Evolutionary conservation across 2,329 filamentous ascomycete species (phyloP), one percentile per base, ranked within the genome.

Genomic region (Gyromitra esculenta): DNA sequence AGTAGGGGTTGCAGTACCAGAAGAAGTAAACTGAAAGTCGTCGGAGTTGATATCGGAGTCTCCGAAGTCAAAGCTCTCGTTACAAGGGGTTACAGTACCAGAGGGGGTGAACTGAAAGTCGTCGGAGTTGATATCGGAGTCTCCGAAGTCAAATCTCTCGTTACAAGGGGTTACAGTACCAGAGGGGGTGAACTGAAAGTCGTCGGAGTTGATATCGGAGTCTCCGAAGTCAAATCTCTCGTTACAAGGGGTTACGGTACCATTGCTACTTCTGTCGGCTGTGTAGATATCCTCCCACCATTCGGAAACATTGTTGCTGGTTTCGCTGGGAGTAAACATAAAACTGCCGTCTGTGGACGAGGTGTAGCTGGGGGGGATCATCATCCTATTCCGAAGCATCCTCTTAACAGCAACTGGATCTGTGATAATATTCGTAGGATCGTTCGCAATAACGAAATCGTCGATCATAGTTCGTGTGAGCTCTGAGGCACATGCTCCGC

Each of bases 391-490:
- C n/a, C 15, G 56, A 31, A 50, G 35, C 43, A 57, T 45, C 13
- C 25, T 57, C 18, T 65, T 56, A 31, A 75, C 64, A 13, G 70
- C 70, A 54, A 39, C 64, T 15, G 3, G 48, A 13, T 77, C 64
- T 5, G 71, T 77, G 57, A 78, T 75, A 2, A 75, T 57, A 56
- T 78, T 75, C 45, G 57, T 68, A 25, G 66, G 73, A 35, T 77
- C 77, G 62, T 76, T 59, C 25, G 60, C 54, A 21, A 70, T 69
- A 31, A 78, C 52, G 8, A 75, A 21, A 9, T 66, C 63, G 57
- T 77, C 71, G 8, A 78, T 75, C 15, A 64, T 63, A 9, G 48
- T 39, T 18, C 66, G 64, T 9, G 64, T 75, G 25, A 78, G 31
- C 21, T 64, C 64, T 9, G 75, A 77, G 43, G 64, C 59, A 31